These are phyloP conservation scores for Noccaea caerulescens DNA, from an alignment of 345 rosid genomes.

Conservation along the genomic window DNA sequence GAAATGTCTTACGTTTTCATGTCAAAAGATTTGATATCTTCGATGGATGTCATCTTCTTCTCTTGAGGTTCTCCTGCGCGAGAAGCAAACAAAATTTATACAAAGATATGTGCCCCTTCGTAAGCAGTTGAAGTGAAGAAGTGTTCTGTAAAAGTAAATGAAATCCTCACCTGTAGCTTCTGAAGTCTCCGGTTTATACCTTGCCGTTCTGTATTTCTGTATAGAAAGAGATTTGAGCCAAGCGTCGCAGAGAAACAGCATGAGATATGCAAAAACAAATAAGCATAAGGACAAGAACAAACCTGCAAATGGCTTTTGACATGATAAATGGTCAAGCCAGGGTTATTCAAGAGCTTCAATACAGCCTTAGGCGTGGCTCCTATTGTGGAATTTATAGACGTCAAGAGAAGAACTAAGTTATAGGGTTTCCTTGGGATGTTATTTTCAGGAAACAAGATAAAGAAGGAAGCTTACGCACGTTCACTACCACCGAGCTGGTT, in stretches of 20 bases:
- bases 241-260: conserved; percentile 6
- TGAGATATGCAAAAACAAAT: background rate
- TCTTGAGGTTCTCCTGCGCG: conserved; percentile 63
- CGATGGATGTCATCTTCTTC: conserved; percentile 56
- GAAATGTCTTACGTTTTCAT: conserved; percentile 71
- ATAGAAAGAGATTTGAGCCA: background rate
- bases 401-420: conserved; percentile 6
- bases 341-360: conserved; percentile 79
- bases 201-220: conserved; percentile 94
- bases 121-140: background rate
- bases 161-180: conserved; percentile 55
- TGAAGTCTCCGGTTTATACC: conserved; percentile 76
- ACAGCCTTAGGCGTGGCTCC: conserved; percentile 99
- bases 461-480: conserved; percentile 54
- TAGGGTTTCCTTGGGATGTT: conserved; percentile 6
- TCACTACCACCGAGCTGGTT: conserved; percentile 91
- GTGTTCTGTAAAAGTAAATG: background rate
- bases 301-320: conserved; percentile 99
- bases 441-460: conserved; percentile 13
- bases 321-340: conserved; percentile 88
- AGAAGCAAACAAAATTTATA: conserved; percentile 32
- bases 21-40: conserved; percentile 73
- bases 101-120: conserved; percentile 7
- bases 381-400: conserved; percentile 36
- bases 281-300: conserved; percentile 16